Evolutionary conservation across 345 rosid species (phyloP), one percentile per base, ranked within the genome.

Genomic region (Streptanthus diversifolius): DNA sequence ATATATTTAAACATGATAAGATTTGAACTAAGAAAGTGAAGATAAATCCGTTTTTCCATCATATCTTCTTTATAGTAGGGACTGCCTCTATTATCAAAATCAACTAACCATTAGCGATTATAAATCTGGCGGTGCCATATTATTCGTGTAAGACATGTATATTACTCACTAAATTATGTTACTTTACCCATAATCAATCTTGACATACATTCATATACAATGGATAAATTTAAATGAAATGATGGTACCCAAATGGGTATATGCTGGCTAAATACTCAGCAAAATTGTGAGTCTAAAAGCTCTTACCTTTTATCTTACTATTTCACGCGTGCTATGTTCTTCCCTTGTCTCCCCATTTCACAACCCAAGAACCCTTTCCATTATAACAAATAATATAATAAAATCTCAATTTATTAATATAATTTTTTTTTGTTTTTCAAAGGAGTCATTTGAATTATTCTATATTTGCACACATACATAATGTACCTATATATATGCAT

Each of bases 311-410:
- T 71, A 7, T 40, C 29, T 68, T 76, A 37, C 78, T 57, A 71
- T 68, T 81, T 74, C 89, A 81, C 84, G 91, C 86, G 81, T 83
- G 87, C 80, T 72, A 24, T 60, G 68, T 63, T 64, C 73, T 63
- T 67, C 75, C 63, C 78, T 69, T 80, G 82, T 84, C 83, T 71
- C 82, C 77, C 44, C 54, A 71, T 82, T 82, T 80, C 83, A 78
- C 79, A 77, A 72, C 86, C 89, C 86, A 80, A 86, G 33, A 76
- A 71, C 66, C 65, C 75, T 79, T 66, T 32, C 56, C 63, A 48
- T 58, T 30, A 29, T 51, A 37, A 52, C 57, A 35, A 57, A 72
- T 61, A 44, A 18, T 63, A 68, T 45, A 55, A 14, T 27, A n/a
- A 14, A 19, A 19, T 0, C 5, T 43, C 12, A 52, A 48, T n/a